phyloP scores from a whole-genome alignment of 257 asterid genomes.

The Solanum piurae region DNA sequence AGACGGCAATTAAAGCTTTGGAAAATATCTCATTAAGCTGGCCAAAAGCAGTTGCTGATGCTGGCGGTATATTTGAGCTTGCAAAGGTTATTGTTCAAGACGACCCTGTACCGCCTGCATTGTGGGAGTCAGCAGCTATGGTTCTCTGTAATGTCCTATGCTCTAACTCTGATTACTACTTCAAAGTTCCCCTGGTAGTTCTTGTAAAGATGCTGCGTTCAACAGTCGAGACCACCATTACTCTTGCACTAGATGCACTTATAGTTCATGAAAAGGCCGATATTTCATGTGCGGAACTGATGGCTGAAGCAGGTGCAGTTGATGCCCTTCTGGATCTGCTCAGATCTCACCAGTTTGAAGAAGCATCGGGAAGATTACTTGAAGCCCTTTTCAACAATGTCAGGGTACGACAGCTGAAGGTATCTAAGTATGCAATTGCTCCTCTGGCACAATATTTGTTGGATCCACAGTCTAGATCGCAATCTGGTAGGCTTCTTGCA shows the following conservation, averaged over 20 bases:
- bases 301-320: slow-evolving; percentile 77
- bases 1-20: slow-evolving; percentile 70
- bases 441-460: slow-evolving; percentile 80
- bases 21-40: slow-evolving; percentile 65
- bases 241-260: slow-evolving; percentile 57
- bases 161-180: slow-evolving; percentile 45
- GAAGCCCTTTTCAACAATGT: slow-evolving; percentile 62
- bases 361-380: slow-evolving; percentile 52
- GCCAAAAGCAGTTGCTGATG: slow-evolving; percentile 79
- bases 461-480: slow-evolving; percentile 78
- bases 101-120: slow-evolving; percentile 59
- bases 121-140: slow-evolving; percentile 73
- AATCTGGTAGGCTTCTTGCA: slow-evolving; percentile 58
- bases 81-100: slow-evolving; percentile 65
- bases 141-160: slow-evolving; percentile 58
- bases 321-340: slow-evolving; percentile 70
- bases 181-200: slow-evolving; percentile 49
- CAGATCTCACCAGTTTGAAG: slow-evolving; percentile 82
- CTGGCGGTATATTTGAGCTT: slow-evolving; percentile 79
- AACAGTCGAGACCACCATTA: slow-evolving; percentile 30
- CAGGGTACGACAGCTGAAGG: slow-evolving; percentile 63
- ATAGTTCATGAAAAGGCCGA: slow-evolving; percentile 60
- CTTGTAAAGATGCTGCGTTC: slow-evolving; percentile 72
- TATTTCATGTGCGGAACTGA: slow-evolving; percentile 49
- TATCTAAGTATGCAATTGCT: slow-evolving; percentile 66